These are phyloP conservation scores for Bipolaris cookei DNA, from an alignment of 2,329 filamentous ascomycete species.

Conservation along the genomic window DNA sequence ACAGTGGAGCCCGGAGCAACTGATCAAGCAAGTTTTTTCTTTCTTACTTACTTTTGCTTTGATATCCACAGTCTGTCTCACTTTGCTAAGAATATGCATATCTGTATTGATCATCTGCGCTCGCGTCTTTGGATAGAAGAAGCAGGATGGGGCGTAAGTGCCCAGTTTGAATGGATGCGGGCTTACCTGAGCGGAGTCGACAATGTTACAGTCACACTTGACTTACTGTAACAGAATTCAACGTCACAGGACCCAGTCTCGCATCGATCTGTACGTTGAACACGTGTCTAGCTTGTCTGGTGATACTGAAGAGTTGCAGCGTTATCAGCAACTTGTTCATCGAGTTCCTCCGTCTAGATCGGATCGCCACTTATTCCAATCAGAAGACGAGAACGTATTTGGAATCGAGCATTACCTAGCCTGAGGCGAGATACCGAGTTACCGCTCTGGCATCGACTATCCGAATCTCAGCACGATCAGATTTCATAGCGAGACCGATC, in stretches of 20 bases:
- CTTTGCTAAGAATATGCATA: not conserved
- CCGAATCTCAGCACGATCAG: not conserved
- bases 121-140: not conserved
- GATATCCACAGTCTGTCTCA: not conserved
- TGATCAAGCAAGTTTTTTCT: not conserved
- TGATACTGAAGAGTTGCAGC: not conserved
- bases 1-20: not conserved
- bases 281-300: not conserved
- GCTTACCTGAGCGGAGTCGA: not conserved
- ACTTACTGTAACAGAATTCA: not conserved
- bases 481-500: not conserved
- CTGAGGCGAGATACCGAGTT: not conserved
- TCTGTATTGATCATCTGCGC: not conserved
- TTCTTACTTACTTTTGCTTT: not conserved
- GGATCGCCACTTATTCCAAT: not conserved
- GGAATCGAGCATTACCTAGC: not conserved
- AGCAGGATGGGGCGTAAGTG: not conserved
- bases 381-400: not conserved
- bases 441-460: not conserved
- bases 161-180: not conserved
- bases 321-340: not conserved
- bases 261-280: not conserved
- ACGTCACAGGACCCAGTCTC: not conserved
- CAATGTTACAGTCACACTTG: slow-evolving; percentile 5
- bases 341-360: not conserved